Conservation (phyloP, 2,329 filamentous ascomycete species). For the Clathrospora elynae region DNA sequence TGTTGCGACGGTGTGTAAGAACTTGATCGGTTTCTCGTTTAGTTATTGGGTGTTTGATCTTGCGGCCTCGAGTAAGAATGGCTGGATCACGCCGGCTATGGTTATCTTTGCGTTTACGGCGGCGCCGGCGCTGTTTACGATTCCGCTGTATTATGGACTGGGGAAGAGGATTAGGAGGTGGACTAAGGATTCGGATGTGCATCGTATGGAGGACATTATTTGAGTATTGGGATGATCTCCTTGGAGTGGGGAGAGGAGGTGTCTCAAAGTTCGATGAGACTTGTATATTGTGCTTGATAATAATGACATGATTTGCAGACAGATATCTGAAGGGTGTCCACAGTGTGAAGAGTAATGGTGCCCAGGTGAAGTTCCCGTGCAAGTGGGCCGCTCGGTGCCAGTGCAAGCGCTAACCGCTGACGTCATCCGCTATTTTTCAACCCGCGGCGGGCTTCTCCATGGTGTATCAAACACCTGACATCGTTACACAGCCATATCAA, state of each 20-base stretch:
- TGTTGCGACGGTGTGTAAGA: constrained; percentile 53
- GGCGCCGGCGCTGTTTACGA: constrained; percentile 47
- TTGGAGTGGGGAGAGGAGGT: too few species aligned
- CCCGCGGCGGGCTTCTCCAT: background rate
- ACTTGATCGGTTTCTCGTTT: constrained; percentile 52
- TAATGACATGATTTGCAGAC: too few species aligned
- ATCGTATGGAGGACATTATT: constrained; percentile 24
- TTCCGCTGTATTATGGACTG: constrained; percentile 51
- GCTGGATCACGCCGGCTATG: constrained; percentile 52
- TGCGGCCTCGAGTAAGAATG: constrained; percentile 40
- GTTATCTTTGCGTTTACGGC: constrained; percentile 51
- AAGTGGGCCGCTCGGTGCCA: too few species aligned
- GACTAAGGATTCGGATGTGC: constrained; percentile 38
- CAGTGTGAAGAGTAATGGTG: too few species aligned
- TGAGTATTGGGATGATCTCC: background rate
- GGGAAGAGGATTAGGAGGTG: constrained; percentile 50
- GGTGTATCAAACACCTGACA: background rate
- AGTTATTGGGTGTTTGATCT: constrained; percentile 52
- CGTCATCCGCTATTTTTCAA: constrained; percentile 17
- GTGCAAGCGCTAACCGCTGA: constrained; percentile 20
- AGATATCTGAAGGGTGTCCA: too few species aligned
- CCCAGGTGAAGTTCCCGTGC: too few species aligned
- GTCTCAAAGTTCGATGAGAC: background rate
- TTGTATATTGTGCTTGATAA: background rate
- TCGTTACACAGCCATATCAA: background rate